phyloP scores from a whole-genome alignment of 352 stramenopile species.

The Aphanomyces invadans region DNA sequence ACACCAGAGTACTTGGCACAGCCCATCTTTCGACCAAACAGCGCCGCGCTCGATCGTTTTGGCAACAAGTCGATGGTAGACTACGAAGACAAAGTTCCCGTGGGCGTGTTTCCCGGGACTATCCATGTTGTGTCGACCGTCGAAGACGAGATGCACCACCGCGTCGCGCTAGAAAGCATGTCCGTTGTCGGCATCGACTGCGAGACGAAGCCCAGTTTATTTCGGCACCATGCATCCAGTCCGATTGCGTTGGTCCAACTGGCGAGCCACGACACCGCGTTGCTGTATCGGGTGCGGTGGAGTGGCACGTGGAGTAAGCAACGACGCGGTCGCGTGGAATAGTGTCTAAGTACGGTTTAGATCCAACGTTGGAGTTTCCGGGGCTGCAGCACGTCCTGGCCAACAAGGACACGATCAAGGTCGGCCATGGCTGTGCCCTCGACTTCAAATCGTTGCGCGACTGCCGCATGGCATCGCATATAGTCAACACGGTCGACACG shows the following conservation, averaged over 20 bases:
- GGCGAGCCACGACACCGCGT: conserved; percentile 60
- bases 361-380: conserved; percentile 38
- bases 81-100: conserved; percentile 4
- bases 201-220: conserved; percentile 65
- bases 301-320: conserved; percentile 13
- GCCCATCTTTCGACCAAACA: conserved; percentile 10
- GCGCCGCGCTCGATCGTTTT: not conserved
- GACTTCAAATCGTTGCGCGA: conserved; percentile 59
- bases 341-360: not conserved
- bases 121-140: conserved; percentile 11
- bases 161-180: not conserved
- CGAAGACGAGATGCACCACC: not conserved
- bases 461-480: conserved; percentile 44
- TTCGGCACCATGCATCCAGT: conserved; percentile 44
- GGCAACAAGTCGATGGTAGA: conserved; percentile 3
- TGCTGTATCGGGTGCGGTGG: conserved; percentile 61
- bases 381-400: conserved; percentile 51
- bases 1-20: conserved; percentile 6
- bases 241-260: conserved; percentile 75
- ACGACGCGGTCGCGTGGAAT: no score
- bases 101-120: not conserved
- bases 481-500: conserved; percentile 71
- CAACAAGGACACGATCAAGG: conserved; percentile 54
- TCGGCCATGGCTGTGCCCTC: conserved; percentile 26
- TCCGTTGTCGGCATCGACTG: conserved; percentile 57